Evolutionary conservation across 176 grass and related monocot species (phyloP).

Genomic region (Rhynchospora tenuis): DNA sequence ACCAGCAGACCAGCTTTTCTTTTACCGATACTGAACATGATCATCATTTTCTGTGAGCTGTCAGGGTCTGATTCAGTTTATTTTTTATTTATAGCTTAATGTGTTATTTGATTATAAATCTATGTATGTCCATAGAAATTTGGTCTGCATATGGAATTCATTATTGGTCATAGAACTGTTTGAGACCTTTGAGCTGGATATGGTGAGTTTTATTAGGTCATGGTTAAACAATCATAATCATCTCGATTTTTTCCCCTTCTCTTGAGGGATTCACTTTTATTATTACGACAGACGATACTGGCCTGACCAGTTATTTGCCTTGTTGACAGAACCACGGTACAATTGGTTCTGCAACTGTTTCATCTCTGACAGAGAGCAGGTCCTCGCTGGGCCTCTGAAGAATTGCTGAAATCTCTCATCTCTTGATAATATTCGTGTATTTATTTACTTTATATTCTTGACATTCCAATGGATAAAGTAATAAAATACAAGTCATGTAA

Average conservation of each 20-base stretch:
- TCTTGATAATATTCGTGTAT: slow-evolving; percentile 12
- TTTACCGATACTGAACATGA: not conserved
- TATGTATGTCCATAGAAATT: not conserved
- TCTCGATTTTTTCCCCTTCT: slow-evolving; percentile 11
- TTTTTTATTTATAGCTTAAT: not conserved
- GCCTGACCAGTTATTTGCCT: slow-evolving; percentile 28
- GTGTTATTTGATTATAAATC: not conserved
- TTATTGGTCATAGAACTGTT: not conserved
- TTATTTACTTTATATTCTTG: slow-evolving; percentile 29
- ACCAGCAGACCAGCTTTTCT: not conserved
- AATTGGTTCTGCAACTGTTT: slow-evolving; percentile 18
- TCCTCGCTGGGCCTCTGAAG: slow-evolving; percentile 16
- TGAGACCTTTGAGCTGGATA: not conserved
- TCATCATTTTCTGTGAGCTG: not conserved
- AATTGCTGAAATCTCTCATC: slow-evolving; percentile 23
- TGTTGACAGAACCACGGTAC: slow-evolving; percentile 30
- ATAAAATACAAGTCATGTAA: slow-evolving; percentile 7
- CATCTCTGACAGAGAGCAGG: slow-evolving; percentile 19
- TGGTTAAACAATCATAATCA: not conserved
- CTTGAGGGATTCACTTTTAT: slow-evolving; percentile 9
- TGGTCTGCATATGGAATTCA: not conserved
- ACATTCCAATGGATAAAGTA: slow-evolving; percentile 19
- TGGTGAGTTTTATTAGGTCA: not conserved
- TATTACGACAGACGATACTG: slow-evolving; percentile 8
- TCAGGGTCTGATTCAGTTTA: not conserved